Conservation (phyloP, 306 rosid species). For the Begonia loranthoides region DNA sequence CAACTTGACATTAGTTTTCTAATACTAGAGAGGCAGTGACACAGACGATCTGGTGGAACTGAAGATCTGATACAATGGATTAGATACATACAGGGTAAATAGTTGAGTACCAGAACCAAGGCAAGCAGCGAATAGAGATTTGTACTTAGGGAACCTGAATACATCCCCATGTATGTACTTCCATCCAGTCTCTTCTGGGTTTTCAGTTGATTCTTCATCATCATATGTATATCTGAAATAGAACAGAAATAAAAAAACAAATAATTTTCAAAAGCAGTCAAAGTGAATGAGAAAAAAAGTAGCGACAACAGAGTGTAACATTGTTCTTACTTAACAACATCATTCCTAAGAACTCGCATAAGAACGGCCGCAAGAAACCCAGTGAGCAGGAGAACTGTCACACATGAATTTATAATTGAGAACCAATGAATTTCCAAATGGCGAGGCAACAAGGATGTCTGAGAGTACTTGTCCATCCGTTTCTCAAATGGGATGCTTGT, state of each 20-base stretch:
- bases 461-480: slow-evolving; percentile 6
- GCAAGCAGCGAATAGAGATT: slow-evolving; percentile 3
- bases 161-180: slow-evolving; percentile 5
- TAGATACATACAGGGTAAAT: slow-evolving; percentile 3
- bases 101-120: slow-evolving; percentile 5
- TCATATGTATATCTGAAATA: no score
- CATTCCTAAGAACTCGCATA: slow-evolving; percentile 4
- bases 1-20: no score
- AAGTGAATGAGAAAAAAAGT: no score
- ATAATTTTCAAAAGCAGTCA: no score
- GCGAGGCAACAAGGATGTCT: background rate
- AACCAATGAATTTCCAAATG: background rate
- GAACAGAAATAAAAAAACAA: no score
- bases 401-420: background rate
- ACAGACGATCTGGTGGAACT: background rate
- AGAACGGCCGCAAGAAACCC: slow-evolving; percentile 1
- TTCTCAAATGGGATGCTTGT: background rate
- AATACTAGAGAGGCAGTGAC: no score
- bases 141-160: slow-evolving; percentile 5
- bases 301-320: no score
- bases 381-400: slow-evolving; percentile 1
- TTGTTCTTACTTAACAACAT: background rate
- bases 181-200: background rate
- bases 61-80: background rate
- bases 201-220: no score